A percentile compares a stretch with the other conserved stretches of the same genome.
Conservation (phyloP, 768 basidiomycete genomes). For the Trametes villosa region DNA sequence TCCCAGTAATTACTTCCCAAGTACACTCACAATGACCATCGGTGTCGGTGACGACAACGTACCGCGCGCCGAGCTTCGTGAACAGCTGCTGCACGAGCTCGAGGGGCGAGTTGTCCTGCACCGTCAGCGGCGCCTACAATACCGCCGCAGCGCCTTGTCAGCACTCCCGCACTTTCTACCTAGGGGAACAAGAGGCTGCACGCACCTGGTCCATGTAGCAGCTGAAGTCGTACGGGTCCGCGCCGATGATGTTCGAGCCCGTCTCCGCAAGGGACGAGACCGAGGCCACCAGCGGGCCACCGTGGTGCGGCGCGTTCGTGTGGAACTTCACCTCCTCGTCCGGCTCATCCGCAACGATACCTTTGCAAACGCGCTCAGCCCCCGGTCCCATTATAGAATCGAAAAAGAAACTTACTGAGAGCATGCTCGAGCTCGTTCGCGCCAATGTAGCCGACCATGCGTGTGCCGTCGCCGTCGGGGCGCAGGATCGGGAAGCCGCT, state of each 20-base stretch:
- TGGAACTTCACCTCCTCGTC: slow-evolving; percentile 72
- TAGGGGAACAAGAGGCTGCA: neutral
- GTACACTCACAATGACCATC: slow-evolving; percentile 75
- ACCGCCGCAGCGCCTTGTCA: neutral
- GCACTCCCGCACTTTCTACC: neutral
- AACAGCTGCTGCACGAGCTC: slow-evolving; percentile 95
- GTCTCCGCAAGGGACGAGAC: slow-evolving; percentile 62
- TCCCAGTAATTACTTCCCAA: neutral
- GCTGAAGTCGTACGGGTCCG: slow-evolving; percentile 79
- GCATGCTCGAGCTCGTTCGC: slow-evolving; percentile 94
- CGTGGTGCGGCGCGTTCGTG: slow-evolving; percentile 44
- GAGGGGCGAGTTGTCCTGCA: slow-evolving; percentile 83
- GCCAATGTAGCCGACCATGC: slow-evolving; percentile 90
- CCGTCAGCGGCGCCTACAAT: slow-evolving; percentile 79
- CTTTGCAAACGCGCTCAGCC: slow-evolving; percentile 44
- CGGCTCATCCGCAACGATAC: slow-evolving; percentile 74
- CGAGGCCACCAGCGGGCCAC: slow-evolving; percentile 54
- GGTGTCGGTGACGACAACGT: slow-evolving; percentile 81
- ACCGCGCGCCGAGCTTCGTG: slow-evolving; percentile 90
- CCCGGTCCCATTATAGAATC: too few species aligned
- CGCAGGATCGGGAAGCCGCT: slow-evolving; percentile 87
- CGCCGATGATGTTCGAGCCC: slow-evolving; percentile 28
- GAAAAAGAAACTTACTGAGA: slow-evolving; percentile 67
- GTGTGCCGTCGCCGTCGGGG: slow-evolving; percentile 50
- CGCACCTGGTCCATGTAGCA: slow-evolving; percentile 87